Evolutionary conservation across 1,284 basidiomycete genomes (phyloP).

Genomic region (Agroathelia rolfsii): DNA sequence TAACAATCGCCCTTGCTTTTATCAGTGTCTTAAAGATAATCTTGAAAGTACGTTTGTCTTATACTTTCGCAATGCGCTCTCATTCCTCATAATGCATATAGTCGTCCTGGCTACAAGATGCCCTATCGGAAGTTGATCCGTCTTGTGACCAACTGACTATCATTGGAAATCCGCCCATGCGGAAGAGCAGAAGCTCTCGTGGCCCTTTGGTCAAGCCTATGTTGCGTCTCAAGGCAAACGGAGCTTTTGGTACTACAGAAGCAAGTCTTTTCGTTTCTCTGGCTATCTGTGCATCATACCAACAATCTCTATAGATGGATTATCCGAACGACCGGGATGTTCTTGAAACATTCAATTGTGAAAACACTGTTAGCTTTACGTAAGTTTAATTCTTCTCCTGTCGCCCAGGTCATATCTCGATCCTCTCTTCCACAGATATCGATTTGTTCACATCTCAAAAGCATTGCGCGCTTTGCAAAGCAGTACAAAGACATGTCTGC

Average conservation of each 20-base stretch:
- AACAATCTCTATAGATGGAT: slow-evolving; percentile 60
- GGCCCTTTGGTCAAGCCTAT: slow-evolving; percentile 36
- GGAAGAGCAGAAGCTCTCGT: slow-evolving; percentile 17
- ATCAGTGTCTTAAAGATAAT: slow-evolving; percentile 72
- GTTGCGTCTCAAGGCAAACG: slow-evolving; percentile 69
- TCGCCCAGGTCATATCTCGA: not conserved
- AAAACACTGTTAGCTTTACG: slow-evolving; percentile 62
- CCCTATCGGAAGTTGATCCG: slow-evolving; percentile 81
- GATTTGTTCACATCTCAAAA: slow-evolving; percentile 61
- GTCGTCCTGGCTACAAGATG: slow-evolving; percentile 89
- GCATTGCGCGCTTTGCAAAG: slow-evolving; percentile 66
- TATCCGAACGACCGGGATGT: slow-evolving; percentile 87
- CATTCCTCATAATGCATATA: slow-evolving; percentile 19
- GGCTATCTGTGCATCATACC: not conserved
- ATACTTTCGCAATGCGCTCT: slow-evolving; percentile 3
- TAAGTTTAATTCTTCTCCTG: slow-evolving; percentile 21
- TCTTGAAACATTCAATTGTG: slow-evolving; percentile 81
- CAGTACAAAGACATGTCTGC: slow-evolving; percentile 77
- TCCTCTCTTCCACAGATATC: slow-evolving; percentile 49
- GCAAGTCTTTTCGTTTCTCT: slow-evolving; percentile 26
- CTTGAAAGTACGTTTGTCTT: slow-evolving; percentile 52
- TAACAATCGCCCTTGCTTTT: slow-evolving; percentile 5
- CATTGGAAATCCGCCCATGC: slow-evolving; percentile 56
- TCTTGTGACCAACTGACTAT: slow-evolving; percentile 78
- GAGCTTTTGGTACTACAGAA: slow-evolving; percentile 77